A percentile compares a stretch with the other conserved stretches of the same genome.
Conservation (phyloP, 2,329 filamentous ascomycete genomes). For the Trichoderma atroviride region DNA sequence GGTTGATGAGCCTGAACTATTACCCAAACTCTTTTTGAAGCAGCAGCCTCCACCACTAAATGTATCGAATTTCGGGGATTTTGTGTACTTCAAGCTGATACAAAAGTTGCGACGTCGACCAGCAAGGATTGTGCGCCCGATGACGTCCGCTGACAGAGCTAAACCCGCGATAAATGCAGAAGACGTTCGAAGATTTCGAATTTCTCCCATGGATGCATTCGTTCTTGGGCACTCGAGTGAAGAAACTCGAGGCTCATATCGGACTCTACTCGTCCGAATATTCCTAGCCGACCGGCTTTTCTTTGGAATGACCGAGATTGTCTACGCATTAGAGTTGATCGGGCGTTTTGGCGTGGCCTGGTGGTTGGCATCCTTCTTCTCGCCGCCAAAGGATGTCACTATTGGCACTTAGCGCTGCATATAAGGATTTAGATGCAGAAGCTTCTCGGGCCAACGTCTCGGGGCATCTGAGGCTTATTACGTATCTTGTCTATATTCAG, state of each 20-base stretch:
- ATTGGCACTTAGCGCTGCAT: slow-evolving; percentile 5
- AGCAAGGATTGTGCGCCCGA: slow-evolving; percentile 44
- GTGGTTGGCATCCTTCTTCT: slow-evolving; percentile 31
- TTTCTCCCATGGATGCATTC: slow-evolving; percentile 56
- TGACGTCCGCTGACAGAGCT: slow-evolving; percentile 42
- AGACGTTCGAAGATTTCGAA: slow-evolving; percentile 52
- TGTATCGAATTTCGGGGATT: slow-evolving; percentile 43
- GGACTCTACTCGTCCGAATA: slow-evolving; percentile 43
- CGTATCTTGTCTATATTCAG: not conserved
- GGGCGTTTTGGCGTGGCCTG: slow-evolving; percentile 41
- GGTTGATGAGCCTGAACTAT: slow-evolving; percentile 56
- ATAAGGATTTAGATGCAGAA: slow-evolving; percentile 8
- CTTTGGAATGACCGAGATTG: slow-evolving; percentile 39
- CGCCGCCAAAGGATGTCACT: not conserved
- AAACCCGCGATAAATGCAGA: slow-evolving; percentile 28
- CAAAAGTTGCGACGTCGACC: slow-evolving; percentile 49
- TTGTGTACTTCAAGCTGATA: slow-evolving; percentile 48
- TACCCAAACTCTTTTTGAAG: slow-evolving; percentile 51
- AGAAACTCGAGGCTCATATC: slow-evolving; percentile 40
- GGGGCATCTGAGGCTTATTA: not conserved
- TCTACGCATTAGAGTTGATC: slow-evolving; percentile 39
- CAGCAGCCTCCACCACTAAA: slow-evolving; percentile 42
- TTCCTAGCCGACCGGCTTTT: slow-evolving; percentile 50
- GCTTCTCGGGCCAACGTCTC: not conserved
- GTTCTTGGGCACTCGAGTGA: slow-evolving; percentile 42